These are phyloP conservation scores for Musa balbisiana DNA, from an alignment of 202 grass and related monocot genomes.

Conservation along the genomic window DNA sequence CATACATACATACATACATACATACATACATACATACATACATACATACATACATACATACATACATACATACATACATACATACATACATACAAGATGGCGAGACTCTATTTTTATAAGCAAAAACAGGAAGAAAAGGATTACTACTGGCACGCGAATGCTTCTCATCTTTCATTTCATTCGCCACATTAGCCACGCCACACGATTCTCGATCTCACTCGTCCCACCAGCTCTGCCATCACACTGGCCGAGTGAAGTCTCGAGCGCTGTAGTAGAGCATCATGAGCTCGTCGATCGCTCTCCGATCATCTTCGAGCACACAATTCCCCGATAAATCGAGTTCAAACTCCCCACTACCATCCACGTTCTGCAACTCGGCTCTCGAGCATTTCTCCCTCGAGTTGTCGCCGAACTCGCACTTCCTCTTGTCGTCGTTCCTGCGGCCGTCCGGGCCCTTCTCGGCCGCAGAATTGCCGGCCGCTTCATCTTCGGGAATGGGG, in stretches of 20 bases:
- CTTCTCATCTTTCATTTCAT: too few relatives aligned
- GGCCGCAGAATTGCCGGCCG: not conserved
- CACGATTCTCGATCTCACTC: too few relatives aligned
- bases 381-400: constrained; percentile 5
- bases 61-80: too few relatives aligned
- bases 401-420: constrained; percentile 9
- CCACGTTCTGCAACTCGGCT: not conserved
- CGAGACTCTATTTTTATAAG: too few relatives aligned
- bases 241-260: not conserved
- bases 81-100: too few relatives aligned
- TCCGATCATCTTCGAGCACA: constrained; percentile 24
- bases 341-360: constrained; percentile 3
- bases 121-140: too few relatives aligned
- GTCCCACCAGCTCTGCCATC: not conserved
- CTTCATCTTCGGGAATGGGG: not conserved
- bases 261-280: constrained; percentile 34
- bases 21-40: too few relatives aligned
- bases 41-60: too few relatives aligned
- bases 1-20: too few relatives aligned
- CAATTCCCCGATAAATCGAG: not conserved
- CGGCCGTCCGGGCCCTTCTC: not conserved
- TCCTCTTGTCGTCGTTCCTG: constrained; percentile 22
- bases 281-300: constrained; percentile 51
- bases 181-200: too few relatives aligned
- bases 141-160: too few relatives aligned